Percentiles rank a stretch among this genome's conserved stretches.
phyloP scores from a whole-genome alignment of 1,284 basidiomycete genomes.

The Rhodotorula mucilaginosa region DNA sequence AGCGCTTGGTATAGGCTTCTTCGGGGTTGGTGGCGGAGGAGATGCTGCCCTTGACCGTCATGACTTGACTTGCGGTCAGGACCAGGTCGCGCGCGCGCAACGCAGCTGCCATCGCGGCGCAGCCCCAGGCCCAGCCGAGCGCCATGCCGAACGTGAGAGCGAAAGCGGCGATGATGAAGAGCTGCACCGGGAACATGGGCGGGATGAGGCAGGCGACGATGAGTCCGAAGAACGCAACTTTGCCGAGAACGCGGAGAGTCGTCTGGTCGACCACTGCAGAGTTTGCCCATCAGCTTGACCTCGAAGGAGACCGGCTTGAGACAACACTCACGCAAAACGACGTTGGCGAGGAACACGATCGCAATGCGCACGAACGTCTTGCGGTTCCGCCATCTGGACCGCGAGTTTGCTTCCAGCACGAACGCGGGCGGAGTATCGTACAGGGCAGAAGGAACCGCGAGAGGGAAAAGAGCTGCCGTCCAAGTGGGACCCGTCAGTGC shows the following conservation, averaged over 20 bases:
- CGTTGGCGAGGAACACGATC: slow-evolving; percentile 43
- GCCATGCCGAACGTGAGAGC: slow-evolving; percentile 61
- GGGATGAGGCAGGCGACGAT: slow-evolving; percentile 46
- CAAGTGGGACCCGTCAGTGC: too few relatives aligned
- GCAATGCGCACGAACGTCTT: slow-evolving; percentile 20
- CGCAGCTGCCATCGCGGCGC: slow-evolving; percentile 67
- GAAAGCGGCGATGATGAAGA: slow-evolving; percentile 51
- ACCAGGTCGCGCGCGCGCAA: slow-evolving; percentile 58
- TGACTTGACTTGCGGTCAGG: too few relatives aligned
- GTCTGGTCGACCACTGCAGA: slow-evolving; percentile 38
- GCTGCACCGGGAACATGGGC: slow-evolving; percentile 43
- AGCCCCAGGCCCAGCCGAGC: slow-evolving; percentile 72
- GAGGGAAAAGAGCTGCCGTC: too few relatives aligned
- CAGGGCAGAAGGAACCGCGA: background rate
- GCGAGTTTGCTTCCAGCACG: background rate
- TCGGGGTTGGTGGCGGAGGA: slow-evolving; percentile 56
- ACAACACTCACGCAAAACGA: slow-evolving; percentile 35
- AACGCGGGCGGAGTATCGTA: slow-evolving; percentile 3
- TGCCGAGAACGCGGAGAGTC: slow-evolving; percentile 42
- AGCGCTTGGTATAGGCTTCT: slow-evolving; percentile 50
- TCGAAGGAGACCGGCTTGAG: too few relatives aligned
- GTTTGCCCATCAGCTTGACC: too few relatives aligned
- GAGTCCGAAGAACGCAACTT: slow-evolving; percentile 46
- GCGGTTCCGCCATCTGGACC: slow-evolving; percentile 22
- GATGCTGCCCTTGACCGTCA: slow-evolving; percentile 47